These are phyloP conservation scores for Paraglomus occultum DNA, from an alignment of 192 early-diverging fungal genomes.

Conservation along the genomic window DNA sequence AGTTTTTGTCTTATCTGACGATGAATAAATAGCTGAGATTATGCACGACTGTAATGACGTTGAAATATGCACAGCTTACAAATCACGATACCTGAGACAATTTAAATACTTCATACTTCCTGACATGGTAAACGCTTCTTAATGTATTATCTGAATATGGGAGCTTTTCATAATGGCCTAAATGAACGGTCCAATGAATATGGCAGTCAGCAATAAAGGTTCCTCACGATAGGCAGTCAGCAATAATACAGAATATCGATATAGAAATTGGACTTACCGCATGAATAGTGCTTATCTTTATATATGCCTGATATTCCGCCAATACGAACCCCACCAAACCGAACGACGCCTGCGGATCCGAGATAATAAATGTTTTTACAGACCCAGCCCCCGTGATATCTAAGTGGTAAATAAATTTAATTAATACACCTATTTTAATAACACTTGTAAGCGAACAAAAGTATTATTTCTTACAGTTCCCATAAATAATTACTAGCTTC, in stretches of 20 bases:
- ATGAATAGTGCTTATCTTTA: conserved; percentile 57
- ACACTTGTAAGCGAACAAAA: neutral
- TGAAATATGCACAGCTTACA: too few relatives aligned
- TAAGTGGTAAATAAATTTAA: conserved; percentile 27
- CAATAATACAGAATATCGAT: too few relatives aligned
- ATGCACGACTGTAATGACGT: too few relatives aligned
- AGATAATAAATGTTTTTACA: conserved; percentile 91
- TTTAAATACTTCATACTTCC: conserved; percentile 80
- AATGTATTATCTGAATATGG: conserved; percentile 71
- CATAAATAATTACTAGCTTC: conserved; percentile 93
- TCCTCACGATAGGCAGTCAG: too few relatives aligned
- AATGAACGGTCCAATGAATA: neutral
- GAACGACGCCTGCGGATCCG: conserved; percentile 82
- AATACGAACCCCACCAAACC: conserved; percentile 87
- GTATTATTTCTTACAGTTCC: conserved; percentile 71
- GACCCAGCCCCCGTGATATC: conserved; percentile 94
- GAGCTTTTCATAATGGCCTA: conserved; percentile 72
- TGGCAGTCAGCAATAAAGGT: neutral
- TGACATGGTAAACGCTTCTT: conserved; percentile 81
- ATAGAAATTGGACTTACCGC: conserved; percentile 31
- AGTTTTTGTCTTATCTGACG: conserved; percentile 72
- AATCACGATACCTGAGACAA: conserved; percentile 54
- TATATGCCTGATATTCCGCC: conserved; percentile 94
- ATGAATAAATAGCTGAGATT: conserved; percentile 14
- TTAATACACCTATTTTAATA: neutral